Percentiles rank a stretch among this genome's conserved stretches.
Evolutionary conservation across 495 filamentous ascomycete genomes (phyloP).

Genomic region (Xylaria telfairii): DNA sequence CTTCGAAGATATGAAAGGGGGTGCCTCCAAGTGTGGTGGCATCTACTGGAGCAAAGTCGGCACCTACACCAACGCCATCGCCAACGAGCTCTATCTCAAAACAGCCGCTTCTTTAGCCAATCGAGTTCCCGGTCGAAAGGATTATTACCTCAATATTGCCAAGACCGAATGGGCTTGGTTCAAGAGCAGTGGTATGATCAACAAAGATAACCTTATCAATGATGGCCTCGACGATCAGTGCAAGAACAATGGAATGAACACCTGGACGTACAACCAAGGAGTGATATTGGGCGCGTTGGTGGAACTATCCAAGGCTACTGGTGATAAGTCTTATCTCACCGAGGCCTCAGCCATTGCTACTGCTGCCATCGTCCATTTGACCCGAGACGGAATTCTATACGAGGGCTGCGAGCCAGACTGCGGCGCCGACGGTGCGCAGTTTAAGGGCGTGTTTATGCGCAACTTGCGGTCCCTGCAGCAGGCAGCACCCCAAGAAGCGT

Average conservation of each 20-base stretch:
- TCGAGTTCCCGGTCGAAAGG: constrained; percentile 55
- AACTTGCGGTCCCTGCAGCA: constrained; percentile 66
- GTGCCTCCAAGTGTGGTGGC: constrained; percentile 64
- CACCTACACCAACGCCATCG: constrained; percentile 71
- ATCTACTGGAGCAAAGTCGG: constrained; percentile 72
- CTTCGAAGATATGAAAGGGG: constrained; percentile 66
- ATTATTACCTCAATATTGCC: constrained; percentile 64
- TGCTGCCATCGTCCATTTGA: constrained; percentile 63
- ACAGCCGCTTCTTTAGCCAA: constrained; percentile 77
- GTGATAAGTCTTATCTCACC: constrained; percentile 57
- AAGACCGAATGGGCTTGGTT: constrained; percentile 73
- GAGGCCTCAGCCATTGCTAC: constrained; percentile 69
- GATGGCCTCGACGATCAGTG: constrained; percentile 67
- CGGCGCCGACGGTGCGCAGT: constrained; percentile 67
- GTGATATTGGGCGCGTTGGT: constrained; percentile 75
- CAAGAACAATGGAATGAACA: constrained; percentile 66
- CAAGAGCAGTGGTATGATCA: constrained; percentile 67
- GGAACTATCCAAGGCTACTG: constrained; percentile 65
- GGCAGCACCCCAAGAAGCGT: constrained; percentile 56
- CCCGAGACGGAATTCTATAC: constrained; percentile 64
- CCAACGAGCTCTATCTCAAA: constrained; percentile 75
- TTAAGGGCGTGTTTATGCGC: constrained; percentile 82
- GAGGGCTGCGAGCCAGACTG: constrained; percentile 71
- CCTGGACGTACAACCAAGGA: constrained; percentile 84
- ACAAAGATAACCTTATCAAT: constrained; percentile 68